Evolutionary conservation across 805 yeast species (phyloP), one percentile per base, ranked within the genome.

Genomic region (Yamadazyma akitaensis): DNA sequence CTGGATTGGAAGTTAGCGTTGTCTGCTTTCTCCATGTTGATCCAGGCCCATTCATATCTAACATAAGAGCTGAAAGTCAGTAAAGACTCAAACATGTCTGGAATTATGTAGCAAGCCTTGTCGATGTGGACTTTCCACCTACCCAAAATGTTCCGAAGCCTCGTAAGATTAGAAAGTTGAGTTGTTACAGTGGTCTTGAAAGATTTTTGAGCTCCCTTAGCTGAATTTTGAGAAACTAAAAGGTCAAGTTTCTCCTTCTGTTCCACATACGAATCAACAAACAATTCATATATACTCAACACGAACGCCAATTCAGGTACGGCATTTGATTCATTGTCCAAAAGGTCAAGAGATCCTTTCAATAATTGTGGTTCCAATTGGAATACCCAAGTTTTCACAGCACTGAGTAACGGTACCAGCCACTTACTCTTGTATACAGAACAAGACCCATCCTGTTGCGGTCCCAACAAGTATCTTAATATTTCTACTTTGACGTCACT

Each of bases 251-350:
- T 68, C 51, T 44, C 60, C 58, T 61, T 69, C 40, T 54, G 57
- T 12, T 51, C 51, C 36, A 62, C 70, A 67, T 67, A 76, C 24
- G 52, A 50, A 51, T 81, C 79, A 0, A 75, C 63, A 11, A 80
- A 53, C 0, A 79, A 51, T 49, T 81, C 86, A 51, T 62, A 71
- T 2, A 77, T 53, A 1, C 80, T 63, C 3, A 73, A 59, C 1
- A 72, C 57, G 16, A 68, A 56, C 1, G 55, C 50, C 13, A 65
- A 41, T 34, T 51, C 43, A n/a, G 39, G 13, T 3, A 32, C 11
- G 8, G 28, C n/a, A 3, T 28, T 30, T 16, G 40, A 11, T 25
- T 52, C 43, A 2, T 34, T 16, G 3, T 21, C 19, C 14, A 24
- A 7, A 3, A 38, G 21, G 14, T 33, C 13, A 13, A 40, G 43